These are phyloP conservation scores for Cyberlindnera suaveolens DNA, from an alignment of 805 yeast genomes.

Conservation along the genomic window DNA sequence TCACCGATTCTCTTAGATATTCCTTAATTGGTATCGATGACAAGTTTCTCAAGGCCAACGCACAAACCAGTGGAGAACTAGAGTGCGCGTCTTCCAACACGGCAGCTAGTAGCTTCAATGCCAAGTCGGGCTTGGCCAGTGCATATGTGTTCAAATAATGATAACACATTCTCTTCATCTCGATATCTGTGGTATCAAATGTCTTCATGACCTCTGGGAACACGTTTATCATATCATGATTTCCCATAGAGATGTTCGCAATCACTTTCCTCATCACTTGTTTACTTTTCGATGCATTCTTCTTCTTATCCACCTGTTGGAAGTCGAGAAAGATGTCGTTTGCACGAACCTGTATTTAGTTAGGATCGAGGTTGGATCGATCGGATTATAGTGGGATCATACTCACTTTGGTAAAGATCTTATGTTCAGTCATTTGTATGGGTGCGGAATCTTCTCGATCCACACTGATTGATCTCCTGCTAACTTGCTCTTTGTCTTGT, in stretches of 20 bases:
- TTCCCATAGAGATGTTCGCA: conserved; percentile 80
- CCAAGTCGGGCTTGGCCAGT: conserved; percentile 47
- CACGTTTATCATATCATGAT: conserved; percentile 63
- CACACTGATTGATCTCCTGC: neutral
- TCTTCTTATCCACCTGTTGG: conserved; percentile 32
- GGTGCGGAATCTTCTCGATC: neutral
- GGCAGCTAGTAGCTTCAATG: conserved; percentile 49
- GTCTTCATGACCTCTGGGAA: conserved; percentile 56
- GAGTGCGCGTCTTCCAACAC: conserved; percentile 49
- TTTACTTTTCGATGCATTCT: conserved; percentile 31
- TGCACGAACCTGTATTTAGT: conserved; percentile 16
- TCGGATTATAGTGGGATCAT: too few relatives aligned
- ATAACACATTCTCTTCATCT: conserved; percentile 65
- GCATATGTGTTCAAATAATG: conserved; percentile 61
- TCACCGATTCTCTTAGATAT: conserved; percentile 41
- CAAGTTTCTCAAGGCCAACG: conserved; percentile 59
- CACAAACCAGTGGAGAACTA: conserved; percentile 41
- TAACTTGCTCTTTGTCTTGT: too few relatives aligned
- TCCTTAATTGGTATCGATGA: conserved; percentile 52
- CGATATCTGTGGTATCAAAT: conserved; percentile 56
- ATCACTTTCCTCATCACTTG: conserved; percentile 62
- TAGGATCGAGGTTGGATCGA: neutral
- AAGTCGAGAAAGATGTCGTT: conserved; percentile 28
- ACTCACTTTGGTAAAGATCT: conserved; percentile 20
- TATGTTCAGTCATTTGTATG: conserved; percentile 18